A percentile compares a stretch with the other conserved stretches of the same genome.
Evolutionary conservation across 768 basidiomycete genomes (phyloP).

Genomic region (Lactifluus rugatus): DNA sequence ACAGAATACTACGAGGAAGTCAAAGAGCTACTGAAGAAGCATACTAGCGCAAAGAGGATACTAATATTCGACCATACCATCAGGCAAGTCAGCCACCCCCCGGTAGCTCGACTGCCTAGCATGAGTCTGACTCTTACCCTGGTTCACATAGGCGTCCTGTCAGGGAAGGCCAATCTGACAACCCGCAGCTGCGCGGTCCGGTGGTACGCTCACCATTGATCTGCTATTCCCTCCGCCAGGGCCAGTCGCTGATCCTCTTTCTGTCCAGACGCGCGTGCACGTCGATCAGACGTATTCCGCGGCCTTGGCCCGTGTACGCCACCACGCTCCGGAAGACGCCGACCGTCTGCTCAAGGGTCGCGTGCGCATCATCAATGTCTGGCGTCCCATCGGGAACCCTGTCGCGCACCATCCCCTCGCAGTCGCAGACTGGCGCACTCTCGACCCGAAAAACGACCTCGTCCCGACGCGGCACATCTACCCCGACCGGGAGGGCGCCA

Average conservation of each 20-base stretch:
- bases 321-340: constrained; percentile 33
- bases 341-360: constrained; percentile 33
- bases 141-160: not conserved
- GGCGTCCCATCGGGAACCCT: constrained; percentile 35
- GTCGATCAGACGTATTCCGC: constrained; percentile 37
- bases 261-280: constrained; percentile 31
- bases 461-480: constrained; percentile 31
- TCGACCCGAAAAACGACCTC: constrained; percentile 31
- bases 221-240: constrained; percentile 7
- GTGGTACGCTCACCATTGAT: constrained; percentile 29
- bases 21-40: constrained; percentile 32
- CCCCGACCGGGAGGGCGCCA: constrained; percentile 25
- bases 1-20: constrained; percentile 34
- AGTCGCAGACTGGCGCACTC: constrained; percentile 32
- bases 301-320: constrained; percentile 29
- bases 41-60: constrained; percentile 31
- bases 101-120: not conserved
- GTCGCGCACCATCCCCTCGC: constrained; percentile 35
- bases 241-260: not conserved
- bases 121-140: not conserved
- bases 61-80: constrained; percentile 40
- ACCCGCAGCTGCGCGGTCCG: constrained; percentile 24
- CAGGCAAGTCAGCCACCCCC: constrained; percentile 22
- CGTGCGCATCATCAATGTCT: constrained; percentile 38
- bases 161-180: not conserved